Evolutionary conservation across 768 basidiomycete species (phyloP).

Genomic region (Mycena chlorophos): DNA sequence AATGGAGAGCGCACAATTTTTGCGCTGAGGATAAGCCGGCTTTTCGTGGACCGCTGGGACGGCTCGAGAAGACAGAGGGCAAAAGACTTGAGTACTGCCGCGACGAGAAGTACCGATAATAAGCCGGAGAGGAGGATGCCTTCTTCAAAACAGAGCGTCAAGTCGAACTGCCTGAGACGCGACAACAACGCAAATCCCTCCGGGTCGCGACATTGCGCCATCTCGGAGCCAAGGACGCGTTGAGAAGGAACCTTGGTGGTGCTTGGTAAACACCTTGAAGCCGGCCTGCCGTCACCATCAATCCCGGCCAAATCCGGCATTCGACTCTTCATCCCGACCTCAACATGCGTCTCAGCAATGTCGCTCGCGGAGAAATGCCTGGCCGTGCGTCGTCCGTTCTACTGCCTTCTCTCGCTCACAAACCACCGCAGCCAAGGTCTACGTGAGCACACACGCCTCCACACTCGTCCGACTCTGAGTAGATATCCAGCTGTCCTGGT

Average conservation of each 20-base stretch:
- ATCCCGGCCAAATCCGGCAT: not conserved
- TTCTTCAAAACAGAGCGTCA: conserved; percentile 82
- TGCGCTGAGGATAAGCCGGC: conserved; percentile 49
- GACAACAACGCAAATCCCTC: conserved; percentile 74
- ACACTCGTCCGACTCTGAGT: not conserved
- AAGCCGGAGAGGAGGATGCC: conserved; percentile 60
- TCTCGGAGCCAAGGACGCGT: not conserved
- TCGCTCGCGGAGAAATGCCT: conserved; percentile 75
- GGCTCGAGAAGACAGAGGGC: conserved; percentile 26
- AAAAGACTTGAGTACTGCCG: conserved; percentile 40
- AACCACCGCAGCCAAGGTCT: conserved; percentile 63
- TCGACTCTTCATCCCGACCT: not conserved
- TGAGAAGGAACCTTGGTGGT: not conserved
- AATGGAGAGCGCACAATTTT: conserved; percentile 59
- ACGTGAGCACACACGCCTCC: conserved; percentile 53
- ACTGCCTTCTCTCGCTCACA: conserved; percentile 1
- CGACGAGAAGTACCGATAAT: conserved; percentile 46
- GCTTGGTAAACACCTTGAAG: no score
- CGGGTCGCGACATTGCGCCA: conserved; percentile 40
- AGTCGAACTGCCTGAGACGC: conserved; percentile 61
- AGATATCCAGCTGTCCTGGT: conserved; percentile 74
- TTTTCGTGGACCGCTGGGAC: conserved; percentile 43
- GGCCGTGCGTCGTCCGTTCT: conserved; percentile 55
- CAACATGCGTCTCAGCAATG: conserved; percentile 64
- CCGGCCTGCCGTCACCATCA: no score